A percentile compares a stretch with the other conserved stretches of the same genome.
Conservation (phyloP, 169 alveolate genomes). For the Plasmodium billcollinsi region DNA sequence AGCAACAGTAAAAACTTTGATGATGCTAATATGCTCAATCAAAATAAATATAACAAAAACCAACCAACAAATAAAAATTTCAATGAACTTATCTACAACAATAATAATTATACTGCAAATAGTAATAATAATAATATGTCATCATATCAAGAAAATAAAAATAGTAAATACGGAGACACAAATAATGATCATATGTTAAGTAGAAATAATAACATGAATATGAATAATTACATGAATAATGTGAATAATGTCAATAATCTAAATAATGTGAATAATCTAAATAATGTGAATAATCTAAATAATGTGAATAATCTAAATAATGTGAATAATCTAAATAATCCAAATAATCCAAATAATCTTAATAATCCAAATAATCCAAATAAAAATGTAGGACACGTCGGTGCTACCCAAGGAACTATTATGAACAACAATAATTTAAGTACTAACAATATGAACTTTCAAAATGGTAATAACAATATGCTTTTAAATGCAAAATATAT, state of each 20-base stretch:
- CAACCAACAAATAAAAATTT: conserved; percentile 17
- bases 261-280: no score
- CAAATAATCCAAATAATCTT: neutral
- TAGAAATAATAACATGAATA: neutral
- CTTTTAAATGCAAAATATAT: neutral
- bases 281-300: neutral
- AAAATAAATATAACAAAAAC: neutral
- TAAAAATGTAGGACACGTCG: neutral
- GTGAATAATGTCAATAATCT: neutral
- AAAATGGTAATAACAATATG: conserved; percentile 7
- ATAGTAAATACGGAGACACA: neutral
- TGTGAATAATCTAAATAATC: neutral
- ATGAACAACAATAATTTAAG: neutral
- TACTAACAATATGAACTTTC: neutral
- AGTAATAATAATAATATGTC: conserved; percentile 6
- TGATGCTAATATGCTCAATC: neutral
- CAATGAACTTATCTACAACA: neutral
- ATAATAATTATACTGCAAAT: neutral
- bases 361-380: neutral
- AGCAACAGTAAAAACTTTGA: conserved; percentile 15
- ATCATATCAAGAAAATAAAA: neutral
- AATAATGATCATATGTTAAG: neutral
- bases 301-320: neutral
- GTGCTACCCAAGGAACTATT: neutral
- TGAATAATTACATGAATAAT: neutral